Evolutionary conservation across 495 filamentous ascomycete genomes (phyloP).

Genomic region (Daldinia vernicosa): DNA sequence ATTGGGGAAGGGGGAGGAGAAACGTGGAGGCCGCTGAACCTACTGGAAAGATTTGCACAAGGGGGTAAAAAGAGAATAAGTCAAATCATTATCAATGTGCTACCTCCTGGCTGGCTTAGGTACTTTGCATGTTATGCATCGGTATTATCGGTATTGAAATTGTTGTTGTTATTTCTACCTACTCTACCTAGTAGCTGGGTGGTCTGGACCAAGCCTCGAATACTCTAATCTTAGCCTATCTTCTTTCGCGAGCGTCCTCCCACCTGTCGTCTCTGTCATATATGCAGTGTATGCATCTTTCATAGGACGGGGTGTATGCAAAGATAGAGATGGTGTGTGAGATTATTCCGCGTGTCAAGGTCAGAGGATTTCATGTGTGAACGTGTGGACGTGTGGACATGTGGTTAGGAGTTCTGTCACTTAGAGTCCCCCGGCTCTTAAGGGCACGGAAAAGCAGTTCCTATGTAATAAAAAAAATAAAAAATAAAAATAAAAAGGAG

Average conservation of each 20-base stretch:
- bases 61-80: conserved; percentile 2
- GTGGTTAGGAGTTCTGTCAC: conserved; percentile 36
- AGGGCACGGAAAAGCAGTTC: conserved; percentile 9
- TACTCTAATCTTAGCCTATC: conserved; percentile 40
- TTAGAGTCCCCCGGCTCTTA: conserved; percentile 8
- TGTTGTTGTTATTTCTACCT: not conserved
- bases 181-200: conserved; percentile 6
- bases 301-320: conserved; percentile 25
- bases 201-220: conserved; percentile 35
- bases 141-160: conserved; percentile 1
- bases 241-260: conserved; percentile 1
- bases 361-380: conserved; percentile 19
- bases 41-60: conserved; percentile 40
- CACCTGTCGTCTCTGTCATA: not conserved
- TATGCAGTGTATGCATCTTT: conserved; percentile 5
- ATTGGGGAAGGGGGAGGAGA: conserved; percentile 40
- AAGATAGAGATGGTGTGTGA: conserved; percentile 33
- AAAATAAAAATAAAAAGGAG: conserved; percentile 15
- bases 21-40: conserved; percentile 44
- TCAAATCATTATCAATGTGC: conserved; percentile 11
- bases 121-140: not conserved
- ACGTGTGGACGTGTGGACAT: conserved; percentile 30
- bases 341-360: conserved; percentile 42
- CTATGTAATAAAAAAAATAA: not conserved
- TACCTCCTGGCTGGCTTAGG: not conserved